These are phyloP conservation scores for Trichoderma aggressivum DNA, from an alignment of 2,329 filamentous ascomycete species.

Conservation along the genomic window DNA sequence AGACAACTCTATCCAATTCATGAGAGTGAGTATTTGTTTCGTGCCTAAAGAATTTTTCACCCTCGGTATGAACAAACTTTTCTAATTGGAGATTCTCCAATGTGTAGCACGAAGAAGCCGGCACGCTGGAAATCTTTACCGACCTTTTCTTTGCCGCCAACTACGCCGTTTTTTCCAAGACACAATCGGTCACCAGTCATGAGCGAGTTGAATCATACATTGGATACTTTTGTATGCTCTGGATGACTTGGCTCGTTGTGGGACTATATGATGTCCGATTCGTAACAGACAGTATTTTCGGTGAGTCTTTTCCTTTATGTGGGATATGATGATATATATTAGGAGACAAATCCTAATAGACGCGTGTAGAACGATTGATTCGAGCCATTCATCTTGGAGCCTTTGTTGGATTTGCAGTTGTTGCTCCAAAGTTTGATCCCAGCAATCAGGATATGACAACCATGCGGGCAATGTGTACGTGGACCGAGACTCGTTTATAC, in stretches of 20 bases:
- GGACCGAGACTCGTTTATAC: too few species aligned
- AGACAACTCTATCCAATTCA: slow-evolving; percentile 1
- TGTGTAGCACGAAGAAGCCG: slow-evolving; percentile 35
- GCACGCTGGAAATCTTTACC: slow-evolving; percentile 37
- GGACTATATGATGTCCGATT: slow-evolving; percentile 65
- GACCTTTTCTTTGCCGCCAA: slow-evolving; percentile 53
- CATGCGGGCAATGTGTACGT: slow-evolving; percentile 41
- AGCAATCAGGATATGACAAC: slow-evolving; percentile 35
- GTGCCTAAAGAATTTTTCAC: neutral
- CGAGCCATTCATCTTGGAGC: slow-evolving; percentile 60
- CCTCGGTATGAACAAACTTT: neutral
- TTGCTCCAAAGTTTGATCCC: slow-evolving; percentile 48
- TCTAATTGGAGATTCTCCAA: neutral
- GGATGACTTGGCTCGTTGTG: slow-evolving; percentile 67
- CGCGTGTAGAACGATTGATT: slow-evolving; percentile 46
- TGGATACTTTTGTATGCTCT: slow-evolving; percentile 51
- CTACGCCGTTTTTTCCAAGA: slow-evolving; percentile 54
- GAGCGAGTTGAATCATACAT: slow-evolving; percentile 34
- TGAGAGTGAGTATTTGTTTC: neutral
- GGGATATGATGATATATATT: too few species aligned
- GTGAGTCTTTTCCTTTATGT: slow-evolving; percentile 20
- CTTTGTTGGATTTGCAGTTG: slow-evolving; percentile 63
- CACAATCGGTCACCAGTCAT: slow-evolving; percentile 31
- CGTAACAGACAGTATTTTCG: slow-evolving; percentile 60
- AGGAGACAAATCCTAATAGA: too few species aligned